Conservation (phyloP, 2,329 filamentous ascomycete species). For the Leptographium radiaticola region DNA sequence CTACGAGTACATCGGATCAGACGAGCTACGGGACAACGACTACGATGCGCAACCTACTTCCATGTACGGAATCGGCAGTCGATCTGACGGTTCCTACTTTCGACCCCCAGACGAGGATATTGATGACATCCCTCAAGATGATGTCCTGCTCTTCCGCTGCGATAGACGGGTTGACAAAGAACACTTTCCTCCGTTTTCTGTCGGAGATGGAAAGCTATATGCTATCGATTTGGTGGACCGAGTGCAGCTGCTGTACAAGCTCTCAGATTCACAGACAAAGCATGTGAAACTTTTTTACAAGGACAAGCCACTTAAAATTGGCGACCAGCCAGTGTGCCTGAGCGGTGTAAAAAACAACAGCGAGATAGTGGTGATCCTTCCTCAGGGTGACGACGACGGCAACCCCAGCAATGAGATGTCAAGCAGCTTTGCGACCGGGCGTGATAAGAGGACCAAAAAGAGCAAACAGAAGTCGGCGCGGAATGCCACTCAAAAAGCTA, state of each 20-base stretch:
- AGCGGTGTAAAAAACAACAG: slow-evolving; percentile 50
- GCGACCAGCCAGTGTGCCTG: slow-evolving; percentile 39
- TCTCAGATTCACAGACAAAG: slow-evolving; percentile 37
- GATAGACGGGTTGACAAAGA: slow-evolving; percentile 52
- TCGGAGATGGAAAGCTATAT: slow-evolving; percentile 58
- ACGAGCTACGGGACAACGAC: slow-evolving; percentile 45
- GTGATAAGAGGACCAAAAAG: slow-evolving; percentile 26
- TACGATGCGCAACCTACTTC: not conserved
- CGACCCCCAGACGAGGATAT: slow-evolving; percentile 11
- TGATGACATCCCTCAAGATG: slow-evolving; percentile 39
- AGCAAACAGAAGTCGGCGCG: slow-evolving; percentile 26
- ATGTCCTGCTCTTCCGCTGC: slow-evolving; percentile 58
- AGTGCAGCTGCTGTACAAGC: slow-evolving; percentile 52
- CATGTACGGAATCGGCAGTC: not conserved
- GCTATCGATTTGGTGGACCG: slow-evolving; percentile 55
- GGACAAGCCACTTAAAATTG: slow-evolving; percentile 56
- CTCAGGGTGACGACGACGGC: slow-evolving; percentile 36
- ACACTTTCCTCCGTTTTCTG: slow-evolving; percentile 63
- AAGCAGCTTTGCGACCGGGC: slow-evolving; percentile 12
- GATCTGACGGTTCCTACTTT: slow-evolving; percentile 9
- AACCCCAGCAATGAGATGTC: slow-evolving; percentile 18
- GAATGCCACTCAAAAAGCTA: slow-evolving; percentile 25
- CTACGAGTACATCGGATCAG: slow-evolving; percentile 72
- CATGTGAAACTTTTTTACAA: slow-evolving; percentile 61
- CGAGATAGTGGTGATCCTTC: slow-evolving; percentile 42